These are phyloP conservation scores for Schizothecium vesticola DNA, from an alignment of 495 filamentous ascomycete species.

Conservation along the genomic window DNA sequence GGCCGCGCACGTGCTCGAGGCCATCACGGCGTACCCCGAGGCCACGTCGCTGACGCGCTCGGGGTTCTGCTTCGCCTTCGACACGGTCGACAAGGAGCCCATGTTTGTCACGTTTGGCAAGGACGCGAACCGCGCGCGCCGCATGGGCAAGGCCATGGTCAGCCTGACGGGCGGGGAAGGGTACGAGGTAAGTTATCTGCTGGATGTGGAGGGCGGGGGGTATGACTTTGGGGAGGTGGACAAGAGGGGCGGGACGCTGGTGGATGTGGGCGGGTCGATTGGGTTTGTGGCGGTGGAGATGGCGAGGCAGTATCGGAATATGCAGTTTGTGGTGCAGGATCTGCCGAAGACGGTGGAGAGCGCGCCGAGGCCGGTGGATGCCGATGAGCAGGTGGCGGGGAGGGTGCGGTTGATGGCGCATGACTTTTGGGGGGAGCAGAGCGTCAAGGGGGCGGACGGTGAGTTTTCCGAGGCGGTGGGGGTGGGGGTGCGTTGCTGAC, in stretches of 20 bases:
- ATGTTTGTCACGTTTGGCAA: constrained; percentile 49
- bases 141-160: constrained; percentile 50
- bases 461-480: not conserved
- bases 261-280: constrained; percentile 53
- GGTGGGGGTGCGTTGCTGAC: not conserved
- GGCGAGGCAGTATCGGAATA: constrained; percentile 39
- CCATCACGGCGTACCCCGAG: constrained; percentile 35
- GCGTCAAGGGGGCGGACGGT: constrained; percentile 47
- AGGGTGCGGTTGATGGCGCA: constrained; percentile 44
- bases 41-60: constrained; percentile 36
- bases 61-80: constrained; percentile 46
- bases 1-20: constrained; percentile 35
- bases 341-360: constrained; percentile 40
- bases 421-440: constrained; percentile 53
- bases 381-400: constrained; percentile 33
- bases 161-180: constrained; percentile 45
- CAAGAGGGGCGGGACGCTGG: constrained; percentile 36
- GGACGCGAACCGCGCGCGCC: constrained; percentile 38
- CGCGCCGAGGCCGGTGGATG: constrained; percentile 38
- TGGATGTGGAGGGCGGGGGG: constrained; percentile 32
- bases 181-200: constrained; percentile 42
- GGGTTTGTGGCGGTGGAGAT: constrained; percentile 50
- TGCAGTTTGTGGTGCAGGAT: constrained; percentile 57
- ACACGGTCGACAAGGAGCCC: constrained; percentile 42
- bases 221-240: constrained; percentile 43